Evolutionary conservation across 441 rosid species (phyloP).

Genomic region (Adansonia grandidieri): DNA sequence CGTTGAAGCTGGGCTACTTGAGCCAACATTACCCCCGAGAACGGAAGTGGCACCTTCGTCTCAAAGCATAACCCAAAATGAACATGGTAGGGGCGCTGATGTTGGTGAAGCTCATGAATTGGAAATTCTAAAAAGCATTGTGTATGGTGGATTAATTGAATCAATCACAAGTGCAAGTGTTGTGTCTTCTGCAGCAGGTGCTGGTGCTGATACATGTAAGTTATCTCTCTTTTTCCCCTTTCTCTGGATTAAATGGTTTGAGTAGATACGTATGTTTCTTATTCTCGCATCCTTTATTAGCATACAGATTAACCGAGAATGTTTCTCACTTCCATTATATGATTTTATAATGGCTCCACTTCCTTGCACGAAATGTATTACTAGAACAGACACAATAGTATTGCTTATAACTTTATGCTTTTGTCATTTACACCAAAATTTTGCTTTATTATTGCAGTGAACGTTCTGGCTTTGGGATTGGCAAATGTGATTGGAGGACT

Average conservation of each 20-base stretch:
- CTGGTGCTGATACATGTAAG: slow-evolving; percentile 79
- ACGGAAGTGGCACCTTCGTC: neutral
- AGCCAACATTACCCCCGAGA: slow-evolving; percentile 12
- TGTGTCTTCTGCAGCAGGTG: slow-evolving; percentile 90
- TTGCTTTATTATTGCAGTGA: slow-evolving; percentile 61
- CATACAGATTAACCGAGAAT: neutral
- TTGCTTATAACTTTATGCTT: neutral
- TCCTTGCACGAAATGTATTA: neutral
- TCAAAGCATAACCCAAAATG: slow-evolving; percentile 23
- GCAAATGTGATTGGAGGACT: slow-evolving; percentile 71
- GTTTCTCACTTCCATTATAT: neutral
- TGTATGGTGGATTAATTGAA: slow-evolving; percentile 88
- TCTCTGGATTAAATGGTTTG: neutral
- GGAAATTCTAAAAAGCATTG: slow-evolving; percentile 80
- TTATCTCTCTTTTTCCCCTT: neutral
- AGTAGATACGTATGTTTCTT: neutral
- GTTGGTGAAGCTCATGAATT: slow-evolving; percentile 36
- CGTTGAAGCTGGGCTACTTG: slow-evolving; percentile 22
- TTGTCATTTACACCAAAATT: neutral
- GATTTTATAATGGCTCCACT: neutral
- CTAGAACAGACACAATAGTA: neutral
- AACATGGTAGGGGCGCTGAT: slow-evolving; percentile 22
- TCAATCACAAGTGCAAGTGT: slow-evolving; percentile 75
- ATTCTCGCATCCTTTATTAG: neutral
- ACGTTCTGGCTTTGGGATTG: slow-evolving; percentile 70